Evolutionary conservation across 768 basidiomycete genomes (phyloP).

Genomic region (Pulveroboletus sp.): DNA sequence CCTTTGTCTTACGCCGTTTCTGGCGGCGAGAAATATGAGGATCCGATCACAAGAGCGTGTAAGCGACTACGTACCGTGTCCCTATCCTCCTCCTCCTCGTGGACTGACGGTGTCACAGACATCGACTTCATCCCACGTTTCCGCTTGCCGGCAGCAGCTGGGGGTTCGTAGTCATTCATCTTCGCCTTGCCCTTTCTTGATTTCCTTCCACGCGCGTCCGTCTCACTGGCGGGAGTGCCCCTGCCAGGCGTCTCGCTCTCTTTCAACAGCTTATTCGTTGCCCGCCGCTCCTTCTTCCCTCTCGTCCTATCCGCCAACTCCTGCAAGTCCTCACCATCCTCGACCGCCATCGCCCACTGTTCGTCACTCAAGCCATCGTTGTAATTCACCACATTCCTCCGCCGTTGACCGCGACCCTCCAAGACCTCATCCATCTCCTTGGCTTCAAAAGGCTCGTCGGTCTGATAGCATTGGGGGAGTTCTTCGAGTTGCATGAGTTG

Average conservation of each 20-base stretch:
- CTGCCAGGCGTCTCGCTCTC: conserved; percentile 61
- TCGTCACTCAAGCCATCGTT: conserved; percentile 94
- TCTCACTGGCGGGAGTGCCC: conserved; percentile 64
- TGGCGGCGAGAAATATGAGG: conserved; percentile 27
- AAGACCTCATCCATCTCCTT: conserved; percentile 46
- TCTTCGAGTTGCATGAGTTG: conserved; percentile 85
- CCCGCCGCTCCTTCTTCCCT: conserved; percentile 64
- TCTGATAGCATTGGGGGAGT: conserved; percentile 89
- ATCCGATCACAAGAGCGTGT: neutral
- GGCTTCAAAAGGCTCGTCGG: conserved; percentile 77
- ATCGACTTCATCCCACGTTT: conserved; percentile 72
- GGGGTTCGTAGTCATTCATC: conserved; percentile 48
- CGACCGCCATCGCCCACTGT: conserved; percentile 85
- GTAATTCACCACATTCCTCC: conserved; percentile 83
- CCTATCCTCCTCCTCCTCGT: conserved; percentile 75
- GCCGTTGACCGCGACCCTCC: conserved; percentile 84
- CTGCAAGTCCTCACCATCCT: conserved; percentile 78
- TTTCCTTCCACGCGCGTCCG: conserved; percentile 54
- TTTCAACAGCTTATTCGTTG: conserved; percentile 54
- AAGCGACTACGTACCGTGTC: conserved; percentile 49
- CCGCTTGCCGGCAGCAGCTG: conserved; percentile 55
- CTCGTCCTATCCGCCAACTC: conserved; percentile 65
- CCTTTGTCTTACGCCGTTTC: conserved; percentile 86
- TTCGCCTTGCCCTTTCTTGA: conserved; percentile 60
- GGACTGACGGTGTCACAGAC: conserved; percentile 73